These are phyloP conservation scores for Blepharisma stoltei DNA, from an alignment of 73 alveolate genomes.

Conservation along the genomic window DNA sequence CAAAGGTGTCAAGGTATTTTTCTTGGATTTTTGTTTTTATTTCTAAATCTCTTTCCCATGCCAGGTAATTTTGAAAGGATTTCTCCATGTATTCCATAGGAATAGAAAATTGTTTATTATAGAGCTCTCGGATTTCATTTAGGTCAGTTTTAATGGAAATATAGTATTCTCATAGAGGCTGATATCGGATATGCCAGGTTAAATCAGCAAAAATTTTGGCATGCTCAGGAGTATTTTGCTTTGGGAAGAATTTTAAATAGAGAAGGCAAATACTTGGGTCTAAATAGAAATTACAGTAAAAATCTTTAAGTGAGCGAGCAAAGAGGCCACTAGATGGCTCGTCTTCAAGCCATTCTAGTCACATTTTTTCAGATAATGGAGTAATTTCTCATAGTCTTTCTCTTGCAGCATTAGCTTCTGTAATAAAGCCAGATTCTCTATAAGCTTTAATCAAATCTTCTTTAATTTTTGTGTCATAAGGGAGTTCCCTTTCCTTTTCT, in stretches of 20 bases:
- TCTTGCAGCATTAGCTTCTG: too few relatives aligned
- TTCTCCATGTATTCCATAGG: background rate
- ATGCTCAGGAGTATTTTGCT: background rate
- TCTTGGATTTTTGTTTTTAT: too few relatives aligned
- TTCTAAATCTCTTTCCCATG: too few relatives aligned
- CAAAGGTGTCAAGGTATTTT: too few relatives aligned
- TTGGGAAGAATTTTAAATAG: background rate
- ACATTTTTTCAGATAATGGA: background rate
- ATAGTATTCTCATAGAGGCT: background rate
- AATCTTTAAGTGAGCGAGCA: background rate
- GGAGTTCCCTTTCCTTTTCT: too few relatives aligned
- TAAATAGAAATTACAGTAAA: background rate
- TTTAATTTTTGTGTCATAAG: too few relatives aligned
- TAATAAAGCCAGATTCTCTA: too few relatives aligned
- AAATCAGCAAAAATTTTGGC: background rate
- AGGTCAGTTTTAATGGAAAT: background rate
- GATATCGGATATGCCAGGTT: background rate
- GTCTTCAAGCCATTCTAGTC: conserved; percentile 14
- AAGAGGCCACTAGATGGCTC: background rate
- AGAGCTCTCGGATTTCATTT: background rate
- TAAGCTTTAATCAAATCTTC: too few relatives aligned
- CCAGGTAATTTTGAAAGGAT: too few relatives aligned
- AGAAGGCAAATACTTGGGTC: background rate
- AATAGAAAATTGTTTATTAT: background rate
- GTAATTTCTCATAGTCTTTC: background rate